Base-by-base conservation (phyloP, 2,329 filamentous ascomycete species). In the Ophiostoma sp. region DNA sequence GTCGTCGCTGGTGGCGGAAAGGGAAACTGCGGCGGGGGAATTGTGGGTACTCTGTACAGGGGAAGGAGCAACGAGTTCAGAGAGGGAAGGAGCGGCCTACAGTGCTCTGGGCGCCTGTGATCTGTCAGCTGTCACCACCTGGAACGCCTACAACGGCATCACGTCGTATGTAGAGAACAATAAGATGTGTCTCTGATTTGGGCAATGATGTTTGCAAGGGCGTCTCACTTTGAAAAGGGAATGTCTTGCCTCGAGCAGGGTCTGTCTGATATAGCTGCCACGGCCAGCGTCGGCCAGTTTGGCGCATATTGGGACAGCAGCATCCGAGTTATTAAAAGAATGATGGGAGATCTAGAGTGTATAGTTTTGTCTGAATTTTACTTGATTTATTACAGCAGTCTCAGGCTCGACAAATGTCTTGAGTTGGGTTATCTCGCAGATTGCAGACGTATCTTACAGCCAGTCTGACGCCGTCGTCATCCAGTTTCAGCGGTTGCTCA, bases 91-190 rank as follows among this genome's bases (percentile, higher is more conserved):
- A 48, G 44, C 44, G 17, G 39, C 39, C n/a, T 27, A 31, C 11
- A 57, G 52, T 27, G 57, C 57, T 33, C 10, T 60, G 54, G 54
- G 54, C 54, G 27, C n/a, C 52, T 60, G 52, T 17, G 3, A 27
- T 23, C n/a, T 54, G 57, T 62, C 57, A 62, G 57, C 57, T 62
- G 57, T 35, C 57, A 62, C 13, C 57, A 62, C 10, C 57, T 62
- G 57, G 27, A 27, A 62, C 57, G 27, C 57, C 33, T 57, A 15
- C 52, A 31, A n/a, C 17, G 5, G 11, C 52, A 62, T 62, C 52
- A 54, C n/a, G 44, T 6, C 52, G n/a, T 54, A 3, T n/a, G 20
- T 10, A n/a, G n/a, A 54, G 6, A 23, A 54, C 48, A n/a, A 23
- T 54, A 6, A 7, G 15, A 4, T 20, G 20, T 20, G 17, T 15